Percentiles rank a stretch among this genome's conserved stretches.
Evolutionary conservation across 495 filamentous ascomycete species (phyloP).

Genomic region (Astrocystis sublimbata): DNA sequence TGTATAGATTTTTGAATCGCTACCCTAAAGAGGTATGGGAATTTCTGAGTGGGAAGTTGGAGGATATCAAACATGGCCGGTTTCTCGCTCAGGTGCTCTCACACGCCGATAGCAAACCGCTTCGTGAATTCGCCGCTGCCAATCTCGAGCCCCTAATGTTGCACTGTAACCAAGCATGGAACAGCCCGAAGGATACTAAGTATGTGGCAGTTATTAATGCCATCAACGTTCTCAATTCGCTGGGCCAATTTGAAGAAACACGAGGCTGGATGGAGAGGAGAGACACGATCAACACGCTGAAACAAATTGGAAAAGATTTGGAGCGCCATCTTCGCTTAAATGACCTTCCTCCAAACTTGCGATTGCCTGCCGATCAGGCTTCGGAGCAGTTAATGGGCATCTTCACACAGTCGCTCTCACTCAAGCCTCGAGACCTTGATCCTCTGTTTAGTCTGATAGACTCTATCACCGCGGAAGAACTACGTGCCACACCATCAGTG

Average conservation of each 20-base stretch:
- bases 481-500: conserved; percentile 73
- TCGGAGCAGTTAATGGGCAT: conserved; percentile 86
- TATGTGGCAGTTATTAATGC: conserved; percentile 80
- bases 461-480: conserved; percentile 76
- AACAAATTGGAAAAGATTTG: conserved; percentile 75
- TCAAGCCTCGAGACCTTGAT: conserved; percentile 78
- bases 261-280: conserved; percentile 78
- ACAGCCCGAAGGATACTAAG: conserved; percentile 61
- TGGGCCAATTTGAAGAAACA: conserved; percentile 61
- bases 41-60: conserved; percentile 71
- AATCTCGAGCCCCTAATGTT: conserved; percentile 71
- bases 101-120: conserved; percentile 68
- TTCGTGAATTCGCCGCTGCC: conserved; percentile 71
- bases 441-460: conserved; percentile 84
- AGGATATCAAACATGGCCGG: conserved; percentile 84
- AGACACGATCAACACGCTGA: conserved; percentile 64
- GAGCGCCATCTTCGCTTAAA: conserved; percentile 70
- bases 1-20: conserved; percentile 92
- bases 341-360: conserved; percentile 65
- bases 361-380: conserved; percentile 85
- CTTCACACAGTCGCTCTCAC: conserved; percentile 73
- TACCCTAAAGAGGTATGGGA: conserved; percentile 87
- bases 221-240: conserved; percentile 77
- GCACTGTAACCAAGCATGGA: conserved; percentile 59
- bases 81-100: conserved; percentile 90